phyloP scores from a whole-genome alignment of 2,329 filamentous ascomycete genomes.

The Helotiales sp. region DNA sequence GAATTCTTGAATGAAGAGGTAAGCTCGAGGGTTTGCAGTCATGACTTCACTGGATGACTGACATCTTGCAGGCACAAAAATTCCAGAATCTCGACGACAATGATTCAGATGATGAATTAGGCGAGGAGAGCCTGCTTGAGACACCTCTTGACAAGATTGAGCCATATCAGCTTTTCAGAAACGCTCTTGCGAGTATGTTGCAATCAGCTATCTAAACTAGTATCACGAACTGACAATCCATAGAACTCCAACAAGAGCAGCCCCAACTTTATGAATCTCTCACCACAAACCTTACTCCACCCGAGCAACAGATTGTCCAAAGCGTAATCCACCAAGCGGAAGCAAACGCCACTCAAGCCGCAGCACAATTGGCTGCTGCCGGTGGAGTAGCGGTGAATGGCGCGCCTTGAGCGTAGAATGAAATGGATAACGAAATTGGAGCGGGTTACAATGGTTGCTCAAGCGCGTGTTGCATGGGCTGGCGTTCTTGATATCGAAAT shows the following conservation, averaged over 20 bases:
- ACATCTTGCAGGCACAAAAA: conserved; percentile 68
- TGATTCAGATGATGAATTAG: conserved; percentile 81
- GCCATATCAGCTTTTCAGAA: conserved; percentile 87
- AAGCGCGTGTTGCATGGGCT: conserved; percentile 30
- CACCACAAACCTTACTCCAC: conserved; percentile 73
- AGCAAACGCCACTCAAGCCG: conserved; percentile 25
- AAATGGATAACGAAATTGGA: conserved; percentile 9
- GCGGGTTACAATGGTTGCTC: conserved; percentile 24
- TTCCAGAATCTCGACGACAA: conserved; percentile 70
- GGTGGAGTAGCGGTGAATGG: conserved; percentile 25
- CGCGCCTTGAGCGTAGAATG: conserved; percentile 23
- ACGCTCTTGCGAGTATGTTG: conserved; percentile 74
- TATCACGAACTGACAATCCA: conserved; percentile 12
- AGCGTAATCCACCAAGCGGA: conserved; percentile 58
- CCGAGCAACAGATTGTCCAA: conserved; percentile 81
- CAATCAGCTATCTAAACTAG: not conserved
- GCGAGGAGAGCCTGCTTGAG: conserved; percentile 92
- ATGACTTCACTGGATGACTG: not conserved
- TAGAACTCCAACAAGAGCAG: conserved; percentile 87
- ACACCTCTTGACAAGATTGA: conserved; percentile 94
- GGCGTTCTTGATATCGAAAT: conserved; percentile 20
- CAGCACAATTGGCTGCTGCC: conserved; percentile 21
- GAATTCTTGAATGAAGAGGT: conserved; percentile 94
- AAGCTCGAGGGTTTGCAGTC: conserved; percentile 30
- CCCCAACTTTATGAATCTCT: conserved; percentile 84